phyloP scores from a whole-genome alignment of 2,329 filamentous ascomycete species.

The Epicoccum nigrum region DNA sequence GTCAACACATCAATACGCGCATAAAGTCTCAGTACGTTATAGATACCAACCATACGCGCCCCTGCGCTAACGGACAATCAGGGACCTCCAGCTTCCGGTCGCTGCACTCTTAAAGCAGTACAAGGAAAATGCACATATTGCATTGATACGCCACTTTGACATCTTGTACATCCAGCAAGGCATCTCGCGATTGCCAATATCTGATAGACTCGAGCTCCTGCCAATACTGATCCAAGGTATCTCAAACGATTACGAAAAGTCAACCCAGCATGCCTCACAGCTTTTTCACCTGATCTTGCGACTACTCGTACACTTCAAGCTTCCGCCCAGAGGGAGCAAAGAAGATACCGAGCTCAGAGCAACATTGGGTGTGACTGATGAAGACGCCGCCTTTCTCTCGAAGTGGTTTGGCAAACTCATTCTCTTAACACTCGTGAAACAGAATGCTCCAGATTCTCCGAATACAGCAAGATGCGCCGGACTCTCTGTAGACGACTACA shows the following conservation, averaged over 20 bases:
- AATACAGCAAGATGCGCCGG: conserved; percentile 61
- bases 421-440: conserved; percentile 60
- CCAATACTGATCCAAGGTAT: conserved; percentile 73
- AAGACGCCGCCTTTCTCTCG: conserved; percentile 77
- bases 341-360: conserved; percentile 75
- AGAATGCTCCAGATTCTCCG: conserved; percentile 44
- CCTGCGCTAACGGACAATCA: conserved; percentile 26
- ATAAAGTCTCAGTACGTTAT: conserved; percentile 59
- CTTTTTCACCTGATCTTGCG: conserved; percentile 85
- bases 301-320: conserved; percentile 70
- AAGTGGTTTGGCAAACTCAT: conserved; percentile 79
- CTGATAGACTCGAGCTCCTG: conserved; percentile 74
- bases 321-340: conserved; percentile 78
- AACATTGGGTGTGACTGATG: conserved; percentile 69
- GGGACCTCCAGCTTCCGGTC: conserved; percentile 78
- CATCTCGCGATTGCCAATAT: conserved; percentile 63
- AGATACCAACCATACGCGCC: background rate
- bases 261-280: conserved; percentile 62
- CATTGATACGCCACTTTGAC: conserved; percentile 85
- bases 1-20: conserved; percentile 73
- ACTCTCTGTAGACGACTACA: conserved; percentile 68
- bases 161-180: conserved; percentile 89
- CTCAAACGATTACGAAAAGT: conserved; percentile 62
- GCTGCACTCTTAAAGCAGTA: conserved; percentile 86
- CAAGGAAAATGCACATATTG: conserved; percentile 71